A percentile compares a stretch with the other conserved stretches of the same genome.
phyloP scores from a whole-genome alignment of 192 early-diverging fungal species.

The Phycomyces nitens region DNA sequence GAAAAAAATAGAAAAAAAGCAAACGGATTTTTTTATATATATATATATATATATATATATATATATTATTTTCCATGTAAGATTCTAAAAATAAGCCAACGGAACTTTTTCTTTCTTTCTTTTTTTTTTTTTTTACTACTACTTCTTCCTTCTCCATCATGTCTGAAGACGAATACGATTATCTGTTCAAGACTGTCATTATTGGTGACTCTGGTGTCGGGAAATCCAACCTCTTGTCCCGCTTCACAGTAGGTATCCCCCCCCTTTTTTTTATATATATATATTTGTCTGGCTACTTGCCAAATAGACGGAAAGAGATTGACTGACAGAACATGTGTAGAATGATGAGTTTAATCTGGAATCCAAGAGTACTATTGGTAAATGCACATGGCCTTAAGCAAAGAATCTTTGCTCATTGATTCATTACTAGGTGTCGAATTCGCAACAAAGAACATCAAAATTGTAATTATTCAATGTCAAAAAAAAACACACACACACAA shows the following conservation, averaged over 20 bases:
- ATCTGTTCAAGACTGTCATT: slow-evolving; percentile 66
- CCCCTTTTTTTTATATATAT: not conserved
- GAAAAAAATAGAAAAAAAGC: no score
- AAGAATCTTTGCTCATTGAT: not conserved
- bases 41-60: no score
- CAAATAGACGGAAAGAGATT: not conserved
- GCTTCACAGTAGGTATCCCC: slow-evolving; percentile 67
- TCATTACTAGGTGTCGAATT: slow-evolving; percentile 38
- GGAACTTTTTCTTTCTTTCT: not conserved
- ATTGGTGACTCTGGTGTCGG: slow-evolving; percentile 80
- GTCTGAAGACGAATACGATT: slow-evolving; percentile 66
- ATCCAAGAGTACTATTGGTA: slow-evolving; percentile 96
- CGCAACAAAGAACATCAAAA: slow-evolving; percentile 42
- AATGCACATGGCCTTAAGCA: not conserved
- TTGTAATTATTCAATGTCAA: slow-evolving; percentile 14
- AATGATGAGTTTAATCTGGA: slow-evolving; percentile 94
- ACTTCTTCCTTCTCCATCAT: not conserved
- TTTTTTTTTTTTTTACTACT: not conserved
- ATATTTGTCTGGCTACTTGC: no score
- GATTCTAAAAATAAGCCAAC: not conserved
- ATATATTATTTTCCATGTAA: no score
- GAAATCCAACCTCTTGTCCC: slow-evolving; percentile 75
- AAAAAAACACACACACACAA: not conserved
- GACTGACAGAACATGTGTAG: not conserved
- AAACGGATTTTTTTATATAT: no score